These are phyloP conservation scores for Musa acuminata DNA, from an alignment of 176 grass and related monocot genomes.

Conservation along the genomic window DNA sequence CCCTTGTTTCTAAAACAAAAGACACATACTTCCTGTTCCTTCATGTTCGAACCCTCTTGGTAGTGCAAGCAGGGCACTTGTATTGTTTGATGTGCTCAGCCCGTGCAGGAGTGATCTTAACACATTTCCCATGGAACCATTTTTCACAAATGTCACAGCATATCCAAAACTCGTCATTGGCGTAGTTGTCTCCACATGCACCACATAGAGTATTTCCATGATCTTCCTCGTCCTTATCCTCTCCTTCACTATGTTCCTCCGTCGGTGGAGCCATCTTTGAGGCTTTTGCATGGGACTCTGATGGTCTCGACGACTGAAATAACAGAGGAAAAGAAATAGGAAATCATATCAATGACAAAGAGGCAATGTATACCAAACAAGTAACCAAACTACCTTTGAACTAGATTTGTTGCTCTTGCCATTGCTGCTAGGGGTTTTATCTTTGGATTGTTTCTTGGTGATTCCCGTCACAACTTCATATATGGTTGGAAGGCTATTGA, in stretches of 20 bases:
- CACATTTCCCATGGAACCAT: slow-evolving; percentile 15
- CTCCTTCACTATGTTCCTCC: background rate
- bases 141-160: slow-evolving; percentile 14
- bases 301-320: background rate
- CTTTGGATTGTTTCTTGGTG: slow-evolving; percentile 13
- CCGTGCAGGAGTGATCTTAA: slow-evolving; percentile 14
- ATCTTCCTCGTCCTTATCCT: slow-evolving; percentile 3
- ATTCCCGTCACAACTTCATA: slow-evolving; percentile 15
- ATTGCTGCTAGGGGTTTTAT: slow-evolving; percentile 2
- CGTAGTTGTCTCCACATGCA: slow-evolving; percentile 11
- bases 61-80: slow-evolving; percentile 11
- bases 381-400: background rate
- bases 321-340: background rate
- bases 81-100: slow-evolving; percentile 16
- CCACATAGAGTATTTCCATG: slow-evolving; percentile 7
- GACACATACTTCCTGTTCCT: background rate
- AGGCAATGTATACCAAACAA: background rate
- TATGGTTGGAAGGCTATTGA: slow-evolving; percentile 15
- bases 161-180: slow-evolving; percentile 8
- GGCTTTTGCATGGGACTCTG: background rate
- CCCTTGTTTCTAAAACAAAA: background rate
- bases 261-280: slow-evolving; percentile 9
- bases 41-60: slow-evolving; percentile 3
- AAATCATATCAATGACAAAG: background rate
- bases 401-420: slow-evolving; percentile 13